A percentile compares a stretch with the other conserved stretches of the same genome.
phyloP scores from a whole-genome alignment of 257 asterid genomes.

The Coffea canephora region DNA sequence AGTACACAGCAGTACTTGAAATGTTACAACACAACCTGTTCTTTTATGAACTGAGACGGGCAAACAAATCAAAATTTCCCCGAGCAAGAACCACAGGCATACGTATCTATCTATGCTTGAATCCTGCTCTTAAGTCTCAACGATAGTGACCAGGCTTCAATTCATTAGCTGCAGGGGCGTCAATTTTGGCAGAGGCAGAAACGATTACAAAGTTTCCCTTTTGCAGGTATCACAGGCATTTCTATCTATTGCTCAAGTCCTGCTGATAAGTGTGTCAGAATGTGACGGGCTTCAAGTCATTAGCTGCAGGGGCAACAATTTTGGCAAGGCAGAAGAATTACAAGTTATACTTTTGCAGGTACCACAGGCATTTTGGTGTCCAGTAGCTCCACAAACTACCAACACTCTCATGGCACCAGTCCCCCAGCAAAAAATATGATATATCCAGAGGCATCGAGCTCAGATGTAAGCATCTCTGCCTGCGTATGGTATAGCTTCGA shows the following conservation, averaged over 20 bases:
- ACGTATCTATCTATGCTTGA: neutral
- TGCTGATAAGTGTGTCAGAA: neutral
- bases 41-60: neutral
- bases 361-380: neutral
- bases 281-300: neutral
- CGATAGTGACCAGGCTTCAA: neutral
- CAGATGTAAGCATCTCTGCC: neutral
- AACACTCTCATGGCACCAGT: neutral
- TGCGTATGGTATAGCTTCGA: neutral
- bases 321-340: neutral
- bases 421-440: neutral
- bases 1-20: no score
- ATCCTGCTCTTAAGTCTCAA: neutral
- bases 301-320: neutral
- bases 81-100: neutral
- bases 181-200: no score
- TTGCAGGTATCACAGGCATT: neutral
- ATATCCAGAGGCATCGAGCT: neutral
- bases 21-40: neutral
- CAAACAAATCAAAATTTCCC: neutral
- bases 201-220: no score
- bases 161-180: neutral
- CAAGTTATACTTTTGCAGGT: no score
- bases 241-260: neutral
- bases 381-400: neutral